phyloP scores from a whole-genome alignment of 257 asterid species.

The Solanum sitiens region DNA sequence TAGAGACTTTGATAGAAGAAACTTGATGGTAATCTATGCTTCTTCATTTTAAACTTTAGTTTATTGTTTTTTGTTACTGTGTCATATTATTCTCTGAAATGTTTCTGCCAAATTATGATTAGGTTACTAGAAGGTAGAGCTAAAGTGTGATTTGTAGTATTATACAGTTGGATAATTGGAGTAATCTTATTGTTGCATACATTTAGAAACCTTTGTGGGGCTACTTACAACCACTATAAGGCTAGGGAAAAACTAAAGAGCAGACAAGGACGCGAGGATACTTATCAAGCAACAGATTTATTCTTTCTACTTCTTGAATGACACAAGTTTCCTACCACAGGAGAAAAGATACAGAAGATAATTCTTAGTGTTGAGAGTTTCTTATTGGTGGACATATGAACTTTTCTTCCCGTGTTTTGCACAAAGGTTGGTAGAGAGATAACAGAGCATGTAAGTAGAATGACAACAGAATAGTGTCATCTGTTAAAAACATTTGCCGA shows the following conservation, averaged over 20 bases:
- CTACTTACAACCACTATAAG: neutral
- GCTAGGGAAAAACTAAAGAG: neutral
- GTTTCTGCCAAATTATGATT: neutral
- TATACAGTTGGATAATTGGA: neutral
- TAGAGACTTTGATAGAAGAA: conserved; percentile 19
- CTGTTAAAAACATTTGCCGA: neutral
- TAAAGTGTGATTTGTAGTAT: neutral
- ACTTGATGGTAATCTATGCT: conserved; percentile 42
- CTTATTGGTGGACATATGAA: neutral
- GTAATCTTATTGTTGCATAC: neutral
- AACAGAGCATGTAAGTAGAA: neutral
- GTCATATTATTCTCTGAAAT: neutral
- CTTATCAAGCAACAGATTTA: neutral
- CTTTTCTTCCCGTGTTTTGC: neutral
- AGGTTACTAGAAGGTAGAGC: neutral
- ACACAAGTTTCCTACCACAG: neutral
- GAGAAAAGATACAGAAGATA: neutral
- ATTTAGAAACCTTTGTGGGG: neutral
- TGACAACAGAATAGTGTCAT: neutral
- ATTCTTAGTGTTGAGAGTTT: neutral
- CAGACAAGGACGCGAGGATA: neutral
- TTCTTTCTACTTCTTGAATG: neutral
- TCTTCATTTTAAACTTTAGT: conserved; percentile 1
- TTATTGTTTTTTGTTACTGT: neutral
- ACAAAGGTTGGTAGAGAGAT: neutral